Conservation (phyloP, 2,329 filamentous ascomycete genomes). For the Aspergillus sp. region DNA sequence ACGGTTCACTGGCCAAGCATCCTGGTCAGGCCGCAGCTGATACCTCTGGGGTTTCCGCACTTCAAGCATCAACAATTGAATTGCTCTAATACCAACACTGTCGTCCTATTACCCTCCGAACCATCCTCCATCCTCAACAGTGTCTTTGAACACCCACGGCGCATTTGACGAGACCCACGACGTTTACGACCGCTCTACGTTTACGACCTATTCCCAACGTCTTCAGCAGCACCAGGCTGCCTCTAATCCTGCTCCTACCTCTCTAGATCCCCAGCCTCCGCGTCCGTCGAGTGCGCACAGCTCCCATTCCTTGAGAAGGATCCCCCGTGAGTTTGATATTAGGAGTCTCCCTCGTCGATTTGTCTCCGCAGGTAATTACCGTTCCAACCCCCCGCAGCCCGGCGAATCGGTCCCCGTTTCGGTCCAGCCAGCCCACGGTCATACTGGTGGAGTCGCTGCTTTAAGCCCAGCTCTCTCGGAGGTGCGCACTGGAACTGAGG, state of each 20-base stretch:
- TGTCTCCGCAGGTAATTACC: conserved; percentile 34
- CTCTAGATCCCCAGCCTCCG: conserved; percentile 28
- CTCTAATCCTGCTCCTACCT: conserved; percentile 36
- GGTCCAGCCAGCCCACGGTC: conserved; percentile 14
- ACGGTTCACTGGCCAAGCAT: no score
- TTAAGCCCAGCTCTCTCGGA: conserved; percentile 25
- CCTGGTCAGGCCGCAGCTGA: no score
- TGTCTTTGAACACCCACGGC: conserved; percentile 35
- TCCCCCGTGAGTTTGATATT: conserved; percentile 42
- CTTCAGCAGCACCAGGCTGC: conserved; percentile 39
- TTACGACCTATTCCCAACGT: conserved; percentile 36
- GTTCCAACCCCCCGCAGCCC: conserved; percentile 18
- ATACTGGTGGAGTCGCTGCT: conserved; percentile 11
- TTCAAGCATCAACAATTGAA: no score
- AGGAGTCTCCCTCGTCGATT: conserved; percentile 31
- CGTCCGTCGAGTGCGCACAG: conserved; percentile 46
- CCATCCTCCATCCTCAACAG: conserved; percentile 21
- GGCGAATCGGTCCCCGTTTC: conserved; percentile 18
- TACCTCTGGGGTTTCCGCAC: no score
- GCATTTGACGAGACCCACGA: conserved; percentile 47
- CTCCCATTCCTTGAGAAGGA: conserved; percentile 43
- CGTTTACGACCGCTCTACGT: conserved; percentile 40
- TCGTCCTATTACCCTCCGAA: conserved; percentile 19
- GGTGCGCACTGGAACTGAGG: conserved; percentile 23
- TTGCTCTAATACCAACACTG: conserved; percentile 17